These are phyloP conservation scores for Oenanthe sinensis DNA, from an alignment of 129 eudicot genomes.

Conservation along the genomic window DNA sequence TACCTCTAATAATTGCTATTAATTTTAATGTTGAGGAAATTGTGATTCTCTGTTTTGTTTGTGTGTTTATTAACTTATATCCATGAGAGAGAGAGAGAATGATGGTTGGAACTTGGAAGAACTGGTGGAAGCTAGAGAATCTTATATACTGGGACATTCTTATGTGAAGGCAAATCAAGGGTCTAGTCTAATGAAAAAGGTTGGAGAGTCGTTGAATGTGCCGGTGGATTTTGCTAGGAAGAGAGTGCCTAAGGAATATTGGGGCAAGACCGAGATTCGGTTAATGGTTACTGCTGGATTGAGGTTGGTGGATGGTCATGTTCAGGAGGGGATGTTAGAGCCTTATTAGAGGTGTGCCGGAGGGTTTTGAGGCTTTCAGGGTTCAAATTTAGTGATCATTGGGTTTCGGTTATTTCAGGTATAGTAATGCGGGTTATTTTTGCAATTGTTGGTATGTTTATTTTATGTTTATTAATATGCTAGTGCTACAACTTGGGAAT, in stretches of 20 bases:
- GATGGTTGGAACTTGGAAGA: constrained; percentile 37
- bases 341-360: constrained; percentile 66
- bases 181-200: constrained; percentile 51
- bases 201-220: constrained; percentile 51
- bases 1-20: too few species aligned
- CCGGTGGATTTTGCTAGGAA: constrained; percentile 71
- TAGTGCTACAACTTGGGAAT: neutral
- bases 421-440: constrained; percentile 17
- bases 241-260: constrained; percentile 49
- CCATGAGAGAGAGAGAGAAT: constrained; percentile 21
- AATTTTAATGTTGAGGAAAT: too few species aligned
- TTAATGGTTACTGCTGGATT: constrained; percentile 91
- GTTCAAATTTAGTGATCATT: constrained; percentile 52
- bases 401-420: constrained; percentile 94
- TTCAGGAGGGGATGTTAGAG: constrained; percentile 53
- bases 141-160: constrained; percentile 67
- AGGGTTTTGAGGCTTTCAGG: constrained; percentile 58
- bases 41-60: too few species aligned
- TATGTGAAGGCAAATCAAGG: constrained; percentile 79
- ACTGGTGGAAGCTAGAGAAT: constrained; percentile 80
- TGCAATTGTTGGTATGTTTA: neutral
- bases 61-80: too few species aligned
- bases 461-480: neutral
- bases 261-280: constrained; percentile 65
- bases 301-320: constrained; percentile 52